Percentiles rank a stretch among this genome's conserved stretches.
Evolutionary conservation across 1,284 basidiomycete genomes (phyloP).

Genomic region (Baeospora myosura): DNA sequence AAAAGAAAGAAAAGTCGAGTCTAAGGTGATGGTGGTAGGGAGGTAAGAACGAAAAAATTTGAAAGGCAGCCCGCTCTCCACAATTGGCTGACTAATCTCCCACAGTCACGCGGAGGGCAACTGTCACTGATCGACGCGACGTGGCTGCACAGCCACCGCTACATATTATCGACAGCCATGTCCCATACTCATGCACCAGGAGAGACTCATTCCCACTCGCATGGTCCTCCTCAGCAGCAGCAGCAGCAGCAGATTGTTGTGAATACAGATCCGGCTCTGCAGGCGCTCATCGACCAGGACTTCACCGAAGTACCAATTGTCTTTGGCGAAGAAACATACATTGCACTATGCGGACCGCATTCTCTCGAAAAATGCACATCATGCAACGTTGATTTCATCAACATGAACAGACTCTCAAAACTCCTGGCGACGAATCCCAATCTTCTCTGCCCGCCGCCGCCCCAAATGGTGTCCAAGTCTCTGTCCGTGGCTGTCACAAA

Average conservation of each 20-base stretch:
- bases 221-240: slow-evolving; percentile 20
- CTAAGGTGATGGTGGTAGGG: too few species aligned
- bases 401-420: slow-evolving; percentile 67
- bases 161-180: not conserved
- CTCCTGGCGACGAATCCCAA: slow-evolving; percentile 65
- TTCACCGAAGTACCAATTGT: slow-evolving; percentile 54
- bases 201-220: slow-evolving; percentile 27
- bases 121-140: too few species aligned
- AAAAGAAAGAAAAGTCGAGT: not conserved
- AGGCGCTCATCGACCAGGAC: slow-evolving; percentile 68
- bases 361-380: slow-evolving; percentile 61
- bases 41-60: too few species aligned
- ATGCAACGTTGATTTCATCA: slow-evolving; percentile 65
- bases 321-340: slow-evolving; percentile 43
- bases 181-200: slow-evolving; percentile 20
- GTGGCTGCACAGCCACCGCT: not conserved
- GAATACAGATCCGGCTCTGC: slow-evolving; percentile 59
- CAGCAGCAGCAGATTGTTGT: slow-evolving; percentile 35
- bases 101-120: too few species aligned
- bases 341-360: slow-evolving; percentile 57
- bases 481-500: slow-evolving; percentile 65
- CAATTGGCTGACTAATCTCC: too few species aligned
- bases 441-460: slow-evolving; percentile 75
- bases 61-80: too few species aligned
- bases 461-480: slow-evolving; percentile 68